Conservation (phyloP, 495 filamentous ascomycete genomes). For the Aspergillus nidulans region DNA sequence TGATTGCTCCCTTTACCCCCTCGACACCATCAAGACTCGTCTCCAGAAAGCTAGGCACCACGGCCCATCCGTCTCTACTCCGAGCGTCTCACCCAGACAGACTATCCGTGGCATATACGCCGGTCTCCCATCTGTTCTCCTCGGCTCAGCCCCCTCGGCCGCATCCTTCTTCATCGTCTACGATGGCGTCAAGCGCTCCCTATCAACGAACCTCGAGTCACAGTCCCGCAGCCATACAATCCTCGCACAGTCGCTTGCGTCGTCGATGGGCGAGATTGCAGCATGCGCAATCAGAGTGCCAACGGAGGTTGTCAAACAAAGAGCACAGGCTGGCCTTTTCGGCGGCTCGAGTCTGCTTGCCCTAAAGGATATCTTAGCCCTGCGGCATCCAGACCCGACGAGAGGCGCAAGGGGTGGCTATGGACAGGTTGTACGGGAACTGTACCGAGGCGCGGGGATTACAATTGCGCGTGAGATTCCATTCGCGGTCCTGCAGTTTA, state of each 20-base stretch:
- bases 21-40: constrained; percentile 89
- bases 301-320: constrained; percentile 95
- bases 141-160: constrained; percentile 88
- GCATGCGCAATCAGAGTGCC: constrained; percentile 91
- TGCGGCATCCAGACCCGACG: constrained; percentile 28
- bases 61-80: constrained; percentile 57
- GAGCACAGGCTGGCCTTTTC: constrained; percentile 82
- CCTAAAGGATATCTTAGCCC: constrained; percentile 63
- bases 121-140: constrained; percentile 59
- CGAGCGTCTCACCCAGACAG: constrained; percentile 37
- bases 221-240: constrained; percentile 35
- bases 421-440: constrained; percentile 65
- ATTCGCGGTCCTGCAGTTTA: constrained; percentile 95
- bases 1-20: constrained; percentile 84
- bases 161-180: constrained; percentile 98
- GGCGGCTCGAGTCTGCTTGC: constrained; percentile 46
- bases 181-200: constrained; percentile 66
- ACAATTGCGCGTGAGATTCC: constrained; percentile 95
- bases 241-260: constrained; percentile 77
- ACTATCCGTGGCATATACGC: constrained; percentile 71
- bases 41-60: constrained; percentile 81
- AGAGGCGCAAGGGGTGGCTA: constrained; percentile 40
- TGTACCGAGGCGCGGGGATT: constrained; percentile 87
- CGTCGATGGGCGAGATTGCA: constrained; percentile 81
- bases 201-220: constrained; percentile 20